Base-by-base conservation (phyloP, 202 grass and related monocot species). In the Eragrostis tef region DNA sequence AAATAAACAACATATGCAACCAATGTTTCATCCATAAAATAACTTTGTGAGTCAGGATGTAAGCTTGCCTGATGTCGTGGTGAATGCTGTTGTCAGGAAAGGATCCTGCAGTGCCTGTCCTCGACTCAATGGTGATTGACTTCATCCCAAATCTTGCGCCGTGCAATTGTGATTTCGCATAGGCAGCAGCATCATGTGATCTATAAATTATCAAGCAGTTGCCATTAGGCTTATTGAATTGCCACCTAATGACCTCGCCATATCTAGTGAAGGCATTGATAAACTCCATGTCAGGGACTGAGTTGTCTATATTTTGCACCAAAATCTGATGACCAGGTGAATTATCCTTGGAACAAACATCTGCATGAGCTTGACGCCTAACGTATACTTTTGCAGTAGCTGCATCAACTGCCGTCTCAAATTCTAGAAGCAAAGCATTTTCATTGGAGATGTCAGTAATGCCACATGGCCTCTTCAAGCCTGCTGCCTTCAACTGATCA, bases 371-470 rank as follows among this genome's bases (percentile, higher is more conserved):
- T 83, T 80, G 90, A 79, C 34, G 73, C 70, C 91, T 94, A 71
- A 97, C 90, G 54, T 86, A 86, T 10, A 74, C 80, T 77, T 91
- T 97, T 36, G 94, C 91, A 83, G 75, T 73, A 87, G 91, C 89
- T 70, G 91, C 94, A 84, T 97, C 94, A 82, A 85, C 85, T 82
- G 94, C 85, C 5, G 83, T 85, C 58, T 82, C 80, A 13, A 97
- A 97, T 86, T 97, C 91, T 79, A 97, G 79, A 84, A 97, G 80
- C 73, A 92, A 87, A 66, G 89, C 94, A 87, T 92, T 93, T 84
- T 90, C 89, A 49, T 64, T 79, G 25, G 70, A 71, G 78, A 97
- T 81, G 73, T 93, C 89, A 24, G 84, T 86, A 70, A 88, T 43
- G 20, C 67, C 77, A 83, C 74, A 81, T 1, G 91, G 89, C 61